These are phyloP conservation scores for Polytrichum commune DNA, from an alignment of 225 moss, liverwort and hornwort genomes.

Conservation along the genomic window DNA sequence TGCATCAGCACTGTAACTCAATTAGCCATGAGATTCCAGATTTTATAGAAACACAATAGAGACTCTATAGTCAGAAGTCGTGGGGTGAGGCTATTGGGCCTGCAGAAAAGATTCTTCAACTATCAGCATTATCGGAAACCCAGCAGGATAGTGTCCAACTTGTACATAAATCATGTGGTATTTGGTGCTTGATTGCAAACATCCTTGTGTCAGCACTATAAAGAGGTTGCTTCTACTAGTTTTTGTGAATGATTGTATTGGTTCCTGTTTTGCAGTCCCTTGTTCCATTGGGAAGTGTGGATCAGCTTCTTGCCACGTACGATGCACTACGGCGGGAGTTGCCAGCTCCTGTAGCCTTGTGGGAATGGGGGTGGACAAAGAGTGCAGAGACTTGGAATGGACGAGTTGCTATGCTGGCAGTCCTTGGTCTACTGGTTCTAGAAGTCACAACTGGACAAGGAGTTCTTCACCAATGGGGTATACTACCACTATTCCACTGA, in stretches of 20 bases:
- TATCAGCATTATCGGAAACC: too few species aligned
- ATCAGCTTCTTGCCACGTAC: slow-evolving; percentile 87
- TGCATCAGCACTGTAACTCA: too few species aligned
- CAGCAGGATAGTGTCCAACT: too few species aligned
- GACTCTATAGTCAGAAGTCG: not conserved
- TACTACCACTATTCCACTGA: slow-evolving; percentile 65
- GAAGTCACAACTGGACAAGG: slow-evolving; percentile 97
- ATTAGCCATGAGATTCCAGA: too few species aligned
- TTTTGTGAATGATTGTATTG: not conserved
- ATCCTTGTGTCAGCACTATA: not conserved
- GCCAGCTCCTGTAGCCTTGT: slow-evolving; percentile 87
- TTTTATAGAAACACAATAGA: too few species aligned
- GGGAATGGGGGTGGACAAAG: slow-evolving; percentile 99
- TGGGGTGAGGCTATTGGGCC: not conserved
- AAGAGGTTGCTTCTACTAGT: too few species aligned
- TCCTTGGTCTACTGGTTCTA: slow-evolving; percentile 72
- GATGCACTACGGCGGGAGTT: slow-evolving; percentile 91
- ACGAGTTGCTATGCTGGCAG: slow-evolving; percentile 92
- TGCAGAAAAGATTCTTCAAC: not conserved
- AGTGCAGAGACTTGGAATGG: slow-evolving; percentile 99
- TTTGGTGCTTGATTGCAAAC: not conserved
- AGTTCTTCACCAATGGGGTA: slow-evolving; percentile 89
- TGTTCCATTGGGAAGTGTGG: slow-evolving; percentile 93
- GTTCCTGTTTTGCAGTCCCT: slow-evolving; percentile 62
- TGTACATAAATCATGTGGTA: too few species aligned